Percentiles rank a stretch among this genome's conserved stretches.
Conservation (phyloP, 2,329 filamentous ascomycete species). For the Reticulascus tulasneorum region DNA sequence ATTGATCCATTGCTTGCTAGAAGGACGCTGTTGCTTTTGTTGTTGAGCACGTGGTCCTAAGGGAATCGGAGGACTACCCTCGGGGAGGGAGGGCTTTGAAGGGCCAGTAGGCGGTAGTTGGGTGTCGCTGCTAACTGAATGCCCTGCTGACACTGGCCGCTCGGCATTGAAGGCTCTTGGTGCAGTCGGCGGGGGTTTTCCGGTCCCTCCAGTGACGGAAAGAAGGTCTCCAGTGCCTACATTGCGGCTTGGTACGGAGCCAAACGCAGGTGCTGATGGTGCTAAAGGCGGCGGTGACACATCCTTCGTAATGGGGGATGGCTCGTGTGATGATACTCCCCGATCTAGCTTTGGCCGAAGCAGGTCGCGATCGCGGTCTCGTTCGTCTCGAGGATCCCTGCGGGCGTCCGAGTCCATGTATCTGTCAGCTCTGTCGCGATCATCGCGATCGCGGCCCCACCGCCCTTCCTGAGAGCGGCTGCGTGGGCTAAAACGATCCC, state of each 20-base stretch:
- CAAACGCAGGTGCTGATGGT: conserved; percentile 56
- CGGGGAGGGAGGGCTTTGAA: conserved; percentile 35
- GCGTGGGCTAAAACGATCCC: conserved; percentile 56
- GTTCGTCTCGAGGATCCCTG: conserved; percentile 44
- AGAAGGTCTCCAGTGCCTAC: conserved; percentile 26
- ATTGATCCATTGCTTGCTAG: conserved; percentile 59
- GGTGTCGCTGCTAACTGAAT: conserved; percentile 31
- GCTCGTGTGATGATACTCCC: conserved; percentile 42
- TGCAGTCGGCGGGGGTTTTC: conserved; percentile 51
- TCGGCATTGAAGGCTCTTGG: conserved; percentile 49
- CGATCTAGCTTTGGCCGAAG: conserved; percentile 46
- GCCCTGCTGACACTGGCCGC: conserved; percentile 40
- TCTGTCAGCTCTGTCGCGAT: conserved; percentile 45
- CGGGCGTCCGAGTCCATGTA: conserved; percentile 35
- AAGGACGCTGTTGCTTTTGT: conserved; percentile 40
- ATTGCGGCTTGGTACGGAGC: conserved; percentile 48
- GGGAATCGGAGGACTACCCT: conserved; percentile 46
- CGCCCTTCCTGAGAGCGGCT: conserved; percentile 64
- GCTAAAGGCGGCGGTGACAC: conserved; percentile 55
- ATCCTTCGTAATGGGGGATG: conserved; percentile 42
- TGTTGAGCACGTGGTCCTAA: conserved; percentile 51
- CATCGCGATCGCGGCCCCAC: conserved; percentile 53
- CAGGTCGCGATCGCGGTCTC: conserved; percentile 43
- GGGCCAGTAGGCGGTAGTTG: conserved; percentile 35
- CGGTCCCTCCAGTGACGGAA: conserved; percentile 24